Base-by-base conservation (phyloP, 805 yeast genomes). In the Saturnispora dispora region DNA sequence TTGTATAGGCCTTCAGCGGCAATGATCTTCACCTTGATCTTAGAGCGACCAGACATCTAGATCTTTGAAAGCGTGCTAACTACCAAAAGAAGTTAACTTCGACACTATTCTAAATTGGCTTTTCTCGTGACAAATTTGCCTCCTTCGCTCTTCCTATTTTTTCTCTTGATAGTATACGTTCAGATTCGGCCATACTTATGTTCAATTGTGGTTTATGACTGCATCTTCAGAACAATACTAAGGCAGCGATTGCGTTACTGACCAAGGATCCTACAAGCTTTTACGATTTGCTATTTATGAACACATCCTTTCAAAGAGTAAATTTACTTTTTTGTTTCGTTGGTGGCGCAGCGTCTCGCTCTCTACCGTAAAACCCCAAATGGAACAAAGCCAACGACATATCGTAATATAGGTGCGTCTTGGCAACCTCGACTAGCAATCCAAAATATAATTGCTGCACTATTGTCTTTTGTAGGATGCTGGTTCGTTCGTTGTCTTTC, bases 1-100 rank as follows among this genome's bases (percentile, higher is more conserved):
- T 93, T 93, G 69, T 88, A 88, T 52, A 93, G 81, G 25, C 96
- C 87, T 67, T 93, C 99, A 13, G 98, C 97, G 15, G 97, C 98
- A 43, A 93, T 91, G 40, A 93, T 78, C 63, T 84, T 83, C 40
- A 85, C 89, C 53, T 76, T 75, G 57, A 83, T 76, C 55, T 63
- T 63, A 2, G 67, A 59, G 43, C 67, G 60, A 13, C 25, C 36
- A 7, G 46, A 18, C 37, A 40, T 23, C 22, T 30, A 37, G 23
- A 13, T 17, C 41, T 37, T 10, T 37, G 22, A 13, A 17, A 8
- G 41, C 41, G 41, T 37, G 8, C 18, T 18, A 10, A 37, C 23
- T 37, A 37, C 5, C 22, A 20, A 20, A 37, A 37, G 23, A 37
- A 37, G 25, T 18, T 11, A 17, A 9, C 22, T 18, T 18, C 15